These are phyloP conservation scores for Xerocomus brunneocitrinus DNA, from an alignment of 768 basidiomycete genomes.

Conservation along the genomic window DNA sequence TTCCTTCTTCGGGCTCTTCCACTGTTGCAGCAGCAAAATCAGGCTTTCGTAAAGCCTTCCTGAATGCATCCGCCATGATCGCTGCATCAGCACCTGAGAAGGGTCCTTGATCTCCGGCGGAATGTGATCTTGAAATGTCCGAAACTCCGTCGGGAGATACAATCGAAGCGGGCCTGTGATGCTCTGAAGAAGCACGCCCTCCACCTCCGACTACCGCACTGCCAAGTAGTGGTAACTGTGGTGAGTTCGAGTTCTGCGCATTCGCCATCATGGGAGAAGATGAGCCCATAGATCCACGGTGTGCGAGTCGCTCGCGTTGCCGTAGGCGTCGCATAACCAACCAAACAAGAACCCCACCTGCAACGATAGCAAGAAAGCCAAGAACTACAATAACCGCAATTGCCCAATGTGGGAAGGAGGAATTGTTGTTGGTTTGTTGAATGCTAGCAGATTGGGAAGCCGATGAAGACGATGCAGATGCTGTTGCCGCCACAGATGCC, in stretches of 20 bases:
- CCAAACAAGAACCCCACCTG: conserved; percentile 64
- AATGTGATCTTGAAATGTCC: conserved; percentile 57
- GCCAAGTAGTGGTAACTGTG: conserved; percentile 47
- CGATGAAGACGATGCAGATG: conserved; percentile 31
- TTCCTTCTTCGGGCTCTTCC: conserved; percentile 53
- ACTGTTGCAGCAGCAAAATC: conserved; percentile 71
- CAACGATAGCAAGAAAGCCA: conserved; percentile 77
- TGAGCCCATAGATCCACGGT: conserved; percentile 74
- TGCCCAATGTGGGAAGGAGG: conserved; percentile 80
- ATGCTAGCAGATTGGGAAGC: conserved; percentile 35
- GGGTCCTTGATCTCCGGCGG: conserved; percentile 60
- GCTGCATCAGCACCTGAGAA: conserved; percentile 85
- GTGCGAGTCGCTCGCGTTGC: conserved; percentile 44
- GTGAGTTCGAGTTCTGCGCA: conserved; percentile 38
- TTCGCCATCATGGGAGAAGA: conserved; percentile 81
- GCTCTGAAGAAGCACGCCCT: conserved; percentile 30
- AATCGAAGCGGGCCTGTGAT: conserved; percentile 34
- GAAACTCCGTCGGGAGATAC: conserved; percentile 72
- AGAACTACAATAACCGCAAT: conserved; percentile 88
- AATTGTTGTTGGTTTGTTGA: conserved; percentile 36
- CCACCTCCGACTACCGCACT: conserved; percentile 30
- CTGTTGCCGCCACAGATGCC: conserved; percentile 35
- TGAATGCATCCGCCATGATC: conserved; percentile 90
- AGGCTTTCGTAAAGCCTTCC: conserved; percentile 83
- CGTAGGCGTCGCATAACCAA: conserved; percentile 69